Base-by-base conservation (phyloP, 176 grass and related monocot genomes). In the Triticum dicoccoides region DNA sequence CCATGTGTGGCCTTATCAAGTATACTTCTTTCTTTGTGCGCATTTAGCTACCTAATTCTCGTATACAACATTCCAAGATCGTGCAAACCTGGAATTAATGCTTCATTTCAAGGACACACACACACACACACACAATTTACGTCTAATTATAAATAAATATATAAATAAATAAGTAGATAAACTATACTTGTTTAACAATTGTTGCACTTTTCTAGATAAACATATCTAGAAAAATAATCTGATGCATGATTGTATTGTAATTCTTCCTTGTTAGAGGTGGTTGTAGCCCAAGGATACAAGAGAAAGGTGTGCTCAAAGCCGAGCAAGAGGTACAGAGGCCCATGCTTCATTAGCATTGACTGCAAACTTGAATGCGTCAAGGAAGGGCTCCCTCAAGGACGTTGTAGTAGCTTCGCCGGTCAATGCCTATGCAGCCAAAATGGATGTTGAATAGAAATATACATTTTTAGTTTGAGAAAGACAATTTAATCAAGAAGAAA, bases 251-350 rank as follows among this genome's bases (percentile, higher is more conserved):
- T 73, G 69, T 73, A 37, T 42, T 73, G 69, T 72, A 72, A 72
- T 10, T 73, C 39, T 73, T 76, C 25, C 29, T 76, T 52, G 7
- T 52, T 45, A 76, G 73, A 76, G 25, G 14, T 76, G 73, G 44
- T 32, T 52, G 32, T 45, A 75, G 25, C 72, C 42, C 72, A 75
- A 25, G 37, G 5, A 23, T 76, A 76, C 6, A 15, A 8, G 4
- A 49, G 23, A 75, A 52, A 52, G 73, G 73, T 52, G 45, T 76
- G 73, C 45, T 32, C 7, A 52, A 76, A 76, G 73, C 73, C 73
- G 8, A 76, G 73, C 45, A 4, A 4, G 3, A 2, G 25, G 14
- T 76, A 52, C 73, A 76, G 15, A 6, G 45, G 73, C 11, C 45
- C 45, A 8, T 76, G 73, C 27, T 8, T 76, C 73, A 30, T 76